Base-by-base conservation (phyloP, 2,329 filamentous ascomycete species). In the Fusarium sp. region DNA sequence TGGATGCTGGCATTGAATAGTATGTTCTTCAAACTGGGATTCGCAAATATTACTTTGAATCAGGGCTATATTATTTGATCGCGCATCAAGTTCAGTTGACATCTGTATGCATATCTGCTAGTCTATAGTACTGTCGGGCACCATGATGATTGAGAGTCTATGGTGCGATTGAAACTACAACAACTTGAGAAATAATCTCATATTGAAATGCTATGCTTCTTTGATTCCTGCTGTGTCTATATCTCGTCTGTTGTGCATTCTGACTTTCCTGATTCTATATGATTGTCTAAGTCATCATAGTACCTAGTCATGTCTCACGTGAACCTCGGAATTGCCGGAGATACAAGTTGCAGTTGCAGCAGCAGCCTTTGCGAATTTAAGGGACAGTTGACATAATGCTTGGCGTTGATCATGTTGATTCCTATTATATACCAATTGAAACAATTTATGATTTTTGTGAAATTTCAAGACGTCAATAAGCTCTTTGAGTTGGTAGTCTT, bases 261-360 rank as follows among this genome's bases (percentile, higher is more conserved):
- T 21, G 23, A 53, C 23, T 53, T 53, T 28, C 18, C 20, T 34
- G 20, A 7, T n/a, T 30, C 25, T 62, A 45, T 62, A 45, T 25
- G 20, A 6, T 48, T 18, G 14, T 51, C 49, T 41, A 28, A 50
- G 46, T 28, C 18, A 7, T 14, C 14, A 37, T n/a, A n/a, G 18
- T 37, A 21, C 21, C 21, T 21, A 32, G 30, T 28, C 27, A 32
- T 46, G 11, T 32, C 51, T 65, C 45, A 65, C 28, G 28, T 47
- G 41, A 46, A 43, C 23, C 7, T 42, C 61, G 60, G 61, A 27
- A 59, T 65, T 58, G 46, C 46, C 62, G 62, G 60, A 65, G 34
- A 27, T 21, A 45, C 30, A 41, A 34, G 21, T 47, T 12, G 21
- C 23, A 18, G 30, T 25, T 37, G 8, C 16, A n/a, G 23, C 28